A percentile compares a stretch with the other conserved stretches of the same genome.
phyloP scores from a whole-genome alignment of 164 flowering plant species.

The Berberis thunbergii region DNA sequence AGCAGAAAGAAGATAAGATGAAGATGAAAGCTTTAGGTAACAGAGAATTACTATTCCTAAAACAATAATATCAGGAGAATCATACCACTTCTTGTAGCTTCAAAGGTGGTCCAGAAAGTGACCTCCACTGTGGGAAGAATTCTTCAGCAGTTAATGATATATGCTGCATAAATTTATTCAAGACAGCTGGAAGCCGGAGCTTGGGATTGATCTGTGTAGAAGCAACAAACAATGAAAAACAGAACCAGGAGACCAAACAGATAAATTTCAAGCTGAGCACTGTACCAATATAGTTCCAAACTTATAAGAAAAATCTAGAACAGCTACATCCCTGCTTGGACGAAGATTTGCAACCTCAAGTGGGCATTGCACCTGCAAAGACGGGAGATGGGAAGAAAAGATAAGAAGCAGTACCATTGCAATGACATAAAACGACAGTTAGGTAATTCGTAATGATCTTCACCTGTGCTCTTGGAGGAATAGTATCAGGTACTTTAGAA shows the following conservation, averaged over 20 bases:
- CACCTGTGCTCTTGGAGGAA: constrained; percentile 99
- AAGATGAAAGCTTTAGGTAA: no score
- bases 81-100: no score
- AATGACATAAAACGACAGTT: neutral
- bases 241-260: neutral
- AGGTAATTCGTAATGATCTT: constrained; percentile 3
- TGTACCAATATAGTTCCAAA: constrained; percentile 33
- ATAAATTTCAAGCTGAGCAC: neutral
- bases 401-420: constrained; percentile 35
- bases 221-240: constrained; percentile 7
- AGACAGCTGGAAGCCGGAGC: constrained; percentile 67
- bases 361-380: constrained; percentile 80
- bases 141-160: no score
- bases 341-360: constrained; percentile 80
- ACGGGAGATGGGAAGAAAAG: constrained; percentile 1
- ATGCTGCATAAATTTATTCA: no score
- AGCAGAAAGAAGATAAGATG: no score
- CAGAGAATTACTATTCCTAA: no score
- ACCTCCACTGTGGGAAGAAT: no score
- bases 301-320: constrained; percentile 88
- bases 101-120: no score
- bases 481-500: constrained; percentile 86
- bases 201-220: constrained; percentile 64
- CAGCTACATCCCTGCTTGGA: constrained; percentile 96
- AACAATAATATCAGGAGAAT: no score